Evolutionary conservation across 805 yeast genomes (phyloP).

Genomic region (Saturnispora gosingensis): DNA sequence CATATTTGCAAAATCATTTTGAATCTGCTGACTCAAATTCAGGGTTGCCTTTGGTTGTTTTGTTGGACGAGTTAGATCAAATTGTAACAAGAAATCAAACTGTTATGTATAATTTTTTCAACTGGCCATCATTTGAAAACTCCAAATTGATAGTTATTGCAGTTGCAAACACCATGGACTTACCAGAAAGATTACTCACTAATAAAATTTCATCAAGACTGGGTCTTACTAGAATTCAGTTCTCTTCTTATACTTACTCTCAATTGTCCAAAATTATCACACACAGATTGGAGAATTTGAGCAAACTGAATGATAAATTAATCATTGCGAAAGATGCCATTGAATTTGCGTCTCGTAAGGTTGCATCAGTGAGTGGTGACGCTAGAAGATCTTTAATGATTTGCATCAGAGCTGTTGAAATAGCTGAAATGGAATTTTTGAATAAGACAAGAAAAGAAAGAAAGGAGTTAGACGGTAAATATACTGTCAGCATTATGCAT

Average conservation of each 20-base stretch:
- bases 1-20: conserved; percentile 65
- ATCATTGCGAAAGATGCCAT: conserved; percentile 61
- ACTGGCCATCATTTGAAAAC: conserved; percentile 84
- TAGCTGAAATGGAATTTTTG: conserved; percentile 61
- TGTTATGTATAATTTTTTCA: conserved; percentile 91
- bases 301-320: conserved; percentile 34
- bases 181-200: conserved; percentile 81
- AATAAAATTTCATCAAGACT: conserved; percentile 87
- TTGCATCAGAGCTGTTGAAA: conserved; percentile 80
- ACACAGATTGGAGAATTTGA: conserved; percentile 51
- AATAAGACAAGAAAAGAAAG: conserved; percentile 23
- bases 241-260: conserved; percentile 76
- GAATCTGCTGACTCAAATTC: conserved; percentile 21
- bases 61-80: conserved; percentile 92
- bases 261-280: conserved; percentile 70
- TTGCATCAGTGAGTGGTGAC: conserved; percentile 95
- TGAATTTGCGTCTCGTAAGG: conserved; percentile 86
- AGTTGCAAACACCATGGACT: conserved; percentile 94
- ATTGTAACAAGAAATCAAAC: conserved; percentile 72
- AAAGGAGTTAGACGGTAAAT: conserved; percentile 29
- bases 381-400: conserved; percentile 88
- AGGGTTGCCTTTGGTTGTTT: conserved; percentile 54
- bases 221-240: conserved; percentile 80
- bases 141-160: conserved; percentile 84
- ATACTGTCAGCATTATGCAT: conserved; percentile 60